Conservation (phyloP, 805 yeast genomes). For the Starmera caribaea region DNA sequence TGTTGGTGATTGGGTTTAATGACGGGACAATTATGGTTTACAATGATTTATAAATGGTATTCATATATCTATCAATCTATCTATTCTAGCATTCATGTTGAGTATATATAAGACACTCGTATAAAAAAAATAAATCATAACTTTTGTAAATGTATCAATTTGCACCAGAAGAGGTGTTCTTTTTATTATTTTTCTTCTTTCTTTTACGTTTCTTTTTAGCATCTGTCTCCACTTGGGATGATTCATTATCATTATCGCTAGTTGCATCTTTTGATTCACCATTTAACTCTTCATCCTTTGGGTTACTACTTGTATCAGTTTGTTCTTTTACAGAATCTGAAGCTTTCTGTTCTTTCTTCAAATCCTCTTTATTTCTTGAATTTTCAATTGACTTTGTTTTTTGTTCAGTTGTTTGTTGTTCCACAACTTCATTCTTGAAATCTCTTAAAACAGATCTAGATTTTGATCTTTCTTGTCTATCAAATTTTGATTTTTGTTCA, state of each 20-base stretch:
- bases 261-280: no score
- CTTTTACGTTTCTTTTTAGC: not conserved
- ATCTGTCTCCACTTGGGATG: not conserved
- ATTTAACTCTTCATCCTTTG: not conserved
- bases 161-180: not conserved
- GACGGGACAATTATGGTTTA: slow-evolving; percentile 44
- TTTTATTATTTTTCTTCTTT: not conserved
- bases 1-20: slow-evolving; percentile 41
- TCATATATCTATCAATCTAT: not conserved
- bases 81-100: not conserved
- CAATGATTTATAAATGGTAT: slow-evolving; percentile 6
- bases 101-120: not conserved
- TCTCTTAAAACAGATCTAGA: no score
- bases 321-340: not conserved
- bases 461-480: no score
- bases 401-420: no score
- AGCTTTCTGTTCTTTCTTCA: not conserved
- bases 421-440: no score
- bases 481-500: no score
- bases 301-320: not conserved
- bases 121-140: not conserved
- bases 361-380: no score
- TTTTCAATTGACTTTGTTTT: not conserved
- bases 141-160: not conserved
- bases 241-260: not conserved